These are phyloP conservation scores for Hericium alpestre DNA, from an alignment of 768 basidiomycete species.

Conservation along the genomic window DNA sequence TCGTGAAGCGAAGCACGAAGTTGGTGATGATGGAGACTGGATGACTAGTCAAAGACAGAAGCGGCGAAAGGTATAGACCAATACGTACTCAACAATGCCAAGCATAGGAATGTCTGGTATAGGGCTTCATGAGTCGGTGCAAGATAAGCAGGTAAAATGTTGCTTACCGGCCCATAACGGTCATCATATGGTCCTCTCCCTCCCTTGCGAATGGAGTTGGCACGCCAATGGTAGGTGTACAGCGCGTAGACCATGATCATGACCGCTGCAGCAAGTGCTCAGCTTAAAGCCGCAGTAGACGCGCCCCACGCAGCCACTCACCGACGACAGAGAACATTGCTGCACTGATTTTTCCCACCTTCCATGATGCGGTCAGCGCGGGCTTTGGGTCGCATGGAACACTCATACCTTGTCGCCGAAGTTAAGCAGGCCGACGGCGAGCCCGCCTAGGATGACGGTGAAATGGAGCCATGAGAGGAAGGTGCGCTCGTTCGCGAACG, in stretches of 20 bases:
- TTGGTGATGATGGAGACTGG: conserved; percentile 78
- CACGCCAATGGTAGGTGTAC: conserved; percentile 94
- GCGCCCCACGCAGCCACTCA: conserved; percentile 25
- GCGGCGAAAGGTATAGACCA: neutral
- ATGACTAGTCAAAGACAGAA: neutral
- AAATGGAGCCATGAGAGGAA: conserved; percentile 99
- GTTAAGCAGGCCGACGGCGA: conserved; percentile 91
- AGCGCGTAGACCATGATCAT: conserved; percentile 95
- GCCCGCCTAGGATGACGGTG: conserved; percentile 92
- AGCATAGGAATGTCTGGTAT: conserved; percentile 67
- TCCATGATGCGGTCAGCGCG: conserved; percentile 1
- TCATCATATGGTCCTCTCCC: conserved; percentile 96
- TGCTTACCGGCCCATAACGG: conserved; percentile 82
- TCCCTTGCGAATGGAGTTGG: conserved; percentile 81
- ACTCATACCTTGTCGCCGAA: conserved; percentile 84
- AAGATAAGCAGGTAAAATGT: conserved; percentile 5
- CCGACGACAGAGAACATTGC: conserved; percentile 94
- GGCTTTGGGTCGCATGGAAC: neutral
- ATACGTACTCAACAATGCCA: conserved; percentile 62
- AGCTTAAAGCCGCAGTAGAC: neutral
- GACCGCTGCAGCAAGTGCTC: conserved; percentile 50
- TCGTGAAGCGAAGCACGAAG: conserved; percentile 72
- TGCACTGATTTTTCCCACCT: conserved; percentile 93
- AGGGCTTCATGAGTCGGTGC: conserved; percentile 6
- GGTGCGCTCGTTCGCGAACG: conserved; percentile 89